phyloP scores from a whole-genome alignment of 345 rosid species.

The Eutrema yunnanense region DNA sequence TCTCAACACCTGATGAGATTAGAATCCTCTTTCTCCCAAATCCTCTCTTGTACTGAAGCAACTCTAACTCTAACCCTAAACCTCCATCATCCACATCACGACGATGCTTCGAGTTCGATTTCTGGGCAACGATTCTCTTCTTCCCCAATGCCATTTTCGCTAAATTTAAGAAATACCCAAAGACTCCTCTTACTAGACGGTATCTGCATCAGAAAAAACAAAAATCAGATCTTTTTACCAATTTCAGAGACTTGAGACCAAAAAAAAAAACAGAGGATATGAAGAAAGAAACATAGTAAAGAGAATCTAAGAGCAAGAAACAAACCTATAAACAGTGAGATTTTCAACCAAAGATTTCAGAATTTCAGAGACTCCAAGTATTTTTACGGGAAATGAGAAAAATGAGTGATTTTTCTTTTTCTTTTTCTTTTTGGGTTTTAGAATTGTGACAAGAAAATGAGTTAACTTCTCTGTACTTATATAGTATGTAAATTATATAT shows the following conservation, averaged over 20 bases:
- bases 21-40: slow-evolving; percentile 71
- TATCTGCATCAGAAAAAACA: neutral
- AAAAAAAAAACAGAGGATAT: neutral
- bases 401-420: slow-evolving; percentile 17
- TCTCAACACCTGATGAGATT: slow-evolving; percentile 31
- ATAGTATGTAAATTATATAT: neutral
- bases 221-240: slow-evolving; percentile 1
- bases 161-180: neutral
- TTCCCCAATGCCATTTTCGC: slow-evolving; percentile 46
- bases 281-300: neutral
- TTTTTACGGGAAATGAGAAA: slow-evolving; percentile 15
- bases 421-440: neutral
- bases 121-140: slow-evolving; percentile 35
- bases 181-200: neutral
- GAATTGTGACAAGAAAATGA: neutral
- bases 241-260: neutral
- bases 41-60: slow-evolving; percentile 45
- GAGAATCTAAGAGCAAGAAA: neutral
- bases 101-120: slow-evolving; percentile 20
- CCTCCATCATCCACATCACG: slow-evolving; percentile 17
- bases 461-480: slow-evolving; percentile 5
- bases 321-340: slow-evolving; percentile 1
- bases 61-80: slow-evolving; percentile 38
- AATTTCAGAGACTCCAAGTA: neutral
- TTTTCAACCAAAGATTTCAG: neutral